These are phyloP conservation scores for Aspergillus clavatus DNA, from an alignment of 2,329 filamentous ascomycete genomes.

Conservation along the genomic window DNA sequence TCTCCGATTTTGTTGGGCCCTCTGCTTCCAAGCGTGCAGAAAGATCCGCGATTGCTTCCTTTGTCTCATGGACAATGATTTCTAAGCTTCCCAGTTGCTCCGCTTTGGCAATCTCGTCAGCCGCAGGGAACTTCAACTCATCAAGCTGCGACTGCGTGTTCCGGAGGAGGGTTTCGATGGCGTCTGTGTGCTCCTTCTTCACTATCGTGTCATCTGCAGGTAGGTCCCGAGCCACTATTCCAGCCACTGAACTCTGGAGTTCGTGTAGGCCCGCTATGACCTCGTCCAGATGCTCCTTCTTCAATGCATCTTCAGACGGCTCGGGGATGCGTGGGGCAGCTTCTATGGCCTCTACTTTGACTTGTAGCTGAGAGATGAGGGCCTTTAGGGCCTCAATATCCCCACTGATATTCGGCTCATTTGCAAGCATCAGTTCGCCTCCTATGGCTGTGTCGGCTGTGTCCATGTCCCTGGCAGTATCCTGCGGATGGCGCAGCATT, in stretches of 20 bases:
- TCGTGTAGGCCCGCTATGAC: constrained; percentile 43
- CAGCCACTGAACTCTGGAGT: constrained; percentile 57
- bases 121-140: constrained; percentile 63
- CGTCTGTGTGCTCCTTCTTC: constrained; percentile 78
- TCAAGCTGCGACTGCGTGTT: constrained; percentile 88
- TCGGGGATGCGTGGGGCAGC: constrained; percentile 41
- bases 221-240: constrained; percentile 44
- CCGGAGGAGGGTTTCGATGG: constrained; percentile 82
- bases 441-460: constrained; percentile 46
- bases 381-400: constrained; percentile 83
- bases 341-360: constrained; percentile 76
- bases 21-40: constrained; percentile 62
- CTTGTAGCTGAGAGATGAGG: constrained; percentile 73
- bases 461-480: constrained; percentile 50
- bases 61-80: constrained; percentile 66
- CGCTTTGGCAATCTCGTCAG: constrained; percentile 61
- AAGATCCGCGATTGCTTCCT: constrained; percentile 65
- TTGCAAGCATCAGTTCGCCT: constrained; percentile 55
- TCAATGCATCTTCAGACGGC: constrained; percentile 38
- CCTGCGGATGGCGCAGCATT: constrained; percentile 58
- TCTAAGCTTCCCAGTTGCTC: constrained; percentile 61
- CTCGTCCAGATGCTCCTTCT: constrained; percentile 46
- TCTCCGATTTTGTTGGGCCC: constrained; percentile 71
- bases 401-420: constrained; percentile 52
- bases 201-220: constrained; percentile 50